Conservation (phyloP, 148 eudicot genomes). For the Polygonum aviculare region DNA sequence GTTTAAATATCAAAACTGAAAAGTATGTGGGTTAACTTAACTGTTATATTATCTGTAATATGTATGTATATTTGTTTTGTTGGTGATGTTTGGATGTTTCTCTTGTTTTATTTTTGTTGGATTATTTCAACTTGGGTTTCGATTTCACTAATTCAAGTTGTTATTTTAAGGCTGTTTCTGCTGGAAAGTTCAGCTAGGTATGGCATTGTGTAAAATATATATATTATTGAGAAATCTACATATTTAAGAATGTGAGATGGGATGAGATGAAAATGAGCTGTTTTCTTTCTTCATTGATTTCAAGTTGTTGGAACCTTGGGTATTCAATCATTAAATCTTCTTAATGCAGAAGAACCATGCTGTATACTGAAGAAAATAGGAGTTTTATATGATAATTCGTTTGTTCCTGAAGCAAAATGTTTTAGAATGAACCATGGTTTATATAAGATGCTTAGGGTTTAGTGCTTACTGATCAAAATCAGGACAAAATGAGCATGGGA, state of each 20-base stretch:
- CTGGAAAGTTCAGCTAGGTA: background rate
- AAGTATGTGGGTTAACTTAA: background rate
- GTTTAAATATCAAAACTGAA: background rate
- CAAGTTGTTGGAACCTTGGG: background rate
- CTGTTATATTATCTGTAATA: background rate
- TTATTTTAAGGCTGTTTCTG: background rate
- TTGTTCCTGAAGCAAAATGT: no score
- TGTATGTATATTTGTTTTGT: background rate
- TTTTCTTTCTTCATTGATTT: background rate
- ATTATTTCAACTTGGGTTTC: background rate
- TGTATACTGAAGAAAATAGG: no score
- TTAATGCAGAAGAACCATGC: no score
- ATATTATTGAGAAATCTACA: background rate
- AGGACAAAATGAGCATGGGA: background rate
- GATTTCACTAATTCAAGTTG: background rate
- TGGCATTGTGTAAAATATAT: background rate
- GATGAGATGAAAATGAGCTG: no score
- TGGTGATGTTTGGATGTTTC: background rate
- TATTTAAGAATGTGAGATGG: background rate
- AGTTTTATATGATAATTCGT: no score
- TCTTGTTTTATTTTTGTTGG: conserved; percentile 1
- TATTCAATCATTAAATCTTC: no score
- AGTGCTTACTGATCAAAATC: background rate
- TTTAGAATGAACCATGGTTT: background rate
- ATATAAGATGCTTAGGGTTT: background rate